phyloP scores from a whole-genome alignment of 805 yeast genomes.

The Ogataea corticis region DNA sequence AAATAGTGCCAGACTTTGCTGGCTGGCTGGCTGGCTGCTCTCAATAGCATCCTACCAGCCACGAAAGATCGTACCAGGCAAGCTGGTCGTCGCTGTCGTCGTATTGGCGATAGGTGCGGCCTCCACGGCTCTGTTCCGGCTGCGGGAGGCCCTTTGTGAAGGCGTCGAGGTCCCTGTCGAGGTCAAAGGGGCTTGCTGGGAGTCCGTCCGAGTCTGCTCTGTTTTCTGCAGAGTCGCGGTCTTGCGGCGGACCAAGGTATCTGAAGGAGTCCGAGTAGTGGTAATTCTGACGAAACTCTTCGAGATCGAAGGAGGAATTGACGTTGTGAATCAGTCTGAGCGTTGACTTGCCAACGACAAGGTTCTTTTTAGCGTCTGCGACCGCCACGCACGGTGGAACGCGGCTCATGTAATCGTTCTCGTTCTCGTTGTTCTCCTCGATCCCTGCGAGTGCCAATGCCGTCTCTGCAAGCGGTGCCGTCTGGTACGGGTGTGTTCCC shows the following conservation, averaged over 20 bases:
- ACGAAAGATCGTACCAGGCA: slow-evolving; percentile 14
- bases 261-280: slow-evolving; percentile 21
- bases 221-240: slow-evolving; percentile 1
- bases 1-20: no score
- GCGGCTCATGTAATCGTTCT: slow-evolving; percentile 4
- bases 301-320: slow-evolving; percentile 17
- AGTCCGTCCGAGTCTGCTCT: not conserved
- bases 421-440: slow-evolving; percentile 1
- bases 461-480: slow-evolving; percentile 2
- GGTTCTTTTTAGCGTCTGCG: slow-evolving; percentile 3
- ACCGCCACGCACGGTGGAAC: slow-evolving; percentile 1
- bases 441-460: not conserved
- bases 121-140: not conserved
- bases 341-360: slow-evolving; percentile 16
- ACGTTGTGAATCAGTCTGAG: slow-evolving; percentile 19
- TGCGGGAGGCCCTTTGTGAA: slow-evolving; percentile 7
- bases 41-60: slow-evolving; percentile 21
- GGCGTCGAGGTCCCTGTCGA: slow-evolving; percentile 17
- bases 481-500: slow-evolving; percentile 36
- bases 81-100: slow-evolving; percentile 5
- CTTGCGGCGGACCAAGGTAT: slow-evolving; percentile 9
- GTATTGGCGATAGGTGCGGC: not conserved
- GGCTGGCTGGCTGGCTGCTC: no score
- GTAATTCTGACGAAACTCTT: slow-evolving; percentile 14
- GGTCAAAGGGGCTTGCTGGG: slow-evolving; percentile 18